Conservation (phyloP, 1,284 basidiomycete genomes). For the Mycena citricolor region DNA sequence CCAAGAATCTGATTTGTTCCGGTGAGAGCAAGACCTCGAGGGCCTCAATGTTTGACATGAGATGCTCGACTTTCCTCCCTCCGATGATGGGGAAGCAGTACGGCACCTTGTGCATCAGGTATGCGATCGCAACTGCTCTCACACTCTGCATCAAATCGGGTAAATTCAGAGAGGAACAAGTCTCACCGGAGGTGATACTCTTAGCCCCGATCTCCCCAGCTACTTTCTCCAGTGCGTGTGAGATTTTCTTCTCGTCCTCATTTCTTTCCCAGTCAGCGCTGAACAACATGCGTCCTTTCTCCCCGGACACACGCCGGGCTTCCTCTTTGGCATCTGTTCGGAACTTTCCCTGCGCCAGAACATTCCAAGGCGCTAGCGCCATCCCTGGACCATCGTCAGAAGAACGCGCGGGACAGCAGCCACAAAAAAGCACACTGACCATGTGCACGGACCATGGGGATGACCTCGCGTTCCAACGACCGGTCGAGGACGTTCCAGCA, state of each 20-base stretch:
- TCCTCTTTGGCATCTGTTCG: conserved; percentile 46
- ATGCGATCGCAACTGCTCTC: no score
- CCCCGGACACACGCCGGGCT: conserved; percentile 30
- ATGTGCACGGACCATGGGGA: conserved; percentile 38
- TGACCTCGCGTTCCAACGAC: conserved; percentile 28
- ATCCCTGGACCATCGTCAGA: conserved; percentile 27
- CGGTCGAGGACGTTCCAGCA: conserved; percentile 31
- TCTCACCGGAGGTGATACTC: no score
- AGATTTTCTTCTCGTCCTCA: conserved; percentile 38
- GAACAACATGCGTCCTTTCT: conserved; percentile 37
- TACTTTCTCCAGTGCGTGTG: conserved; percentile 38
- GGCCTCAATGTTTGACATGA: no score
- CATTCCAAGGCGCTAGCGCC: conserved; percentile 48
- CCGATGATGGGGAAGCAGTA: no score
- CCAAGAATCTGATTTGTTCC: no score
- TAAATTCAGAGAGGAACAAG: no score
- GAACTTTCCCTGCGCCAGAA: conserved; percentile 47
- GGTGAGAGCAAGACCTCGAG: no score
- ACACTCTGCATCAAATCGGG: no score
- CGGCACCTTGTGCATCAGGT: no score
- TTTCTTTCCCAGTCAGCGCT: conserved; percentile 42
- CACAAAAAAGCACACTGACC: conserved; percentile 22
- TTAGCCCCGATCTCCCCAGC: conserved; percentile 5
- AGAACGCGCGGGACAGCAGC: not conserved
- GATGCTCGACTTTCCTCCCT: no score